Evolutionary conservation across 768 basidiomycete species (phyloP), one percentile per base, ranked within the genome.

Genomic region (Macrolepiota albuminosa): DNA sequence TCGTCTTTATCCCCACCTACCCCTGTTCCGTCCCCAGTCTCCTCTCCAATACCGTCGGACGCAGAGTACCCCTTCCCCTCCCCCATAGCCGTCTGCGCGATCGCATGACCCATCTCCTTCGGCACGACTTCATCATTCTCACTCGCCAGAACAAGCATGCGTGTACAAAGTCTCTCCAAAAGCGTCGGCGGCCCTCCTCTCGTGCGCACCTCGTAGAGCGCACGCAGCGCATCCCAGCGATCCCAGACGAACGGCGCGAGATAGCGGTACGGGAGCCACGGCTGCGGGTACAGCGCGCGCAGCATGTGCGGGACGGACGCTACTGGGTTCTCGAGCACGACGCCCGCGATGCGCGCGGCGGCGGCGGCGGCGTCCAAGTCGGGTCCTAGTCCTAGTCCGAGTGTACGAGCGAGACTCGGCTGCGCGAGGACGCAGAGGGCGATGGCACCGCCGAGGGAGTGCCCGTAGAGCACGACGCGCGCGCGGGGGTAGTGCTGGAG

Each of bases 281-380:
- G 68, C 45, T 78, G 73, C 0, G 80, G 78, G 60, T 84, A 82
- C 7, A 84, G 67, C 9, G 77, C 74, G 24, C 68, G 63, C 14
- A 83, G 72, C 81, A 84, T 83, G 7, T 61, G 72, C 0, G 77
- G 75, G 21, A 81, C 73, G 16, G 76, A 79, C 1, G 78, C 68
- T 56, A 84, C 77, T 0, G 82, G 75, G 64, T 84, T 84, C 68
- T 84, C 82, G 5, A 83, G 68, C 8, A 83, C 69, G 11, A 81
- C 56, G 2, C 78, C 81, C 18, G 63, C 59, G 24, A 77, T 68
- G 11, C 61, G 59, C 58, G 16, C 58, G 34, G 64, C 57, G 21
- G 21, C 21, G 21, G 21, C 21, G 21, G 21, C 21, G 21, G 21
- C 21, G 21, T 21, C 21, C 21, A 21, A 21, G 21, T 21, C 21